Evolutionary conservation across 768 basidiomycete genomes (phyloP), one percentile per base, ranked within the genome.

Genomic region (Scleroderma citrinum): DNA sequence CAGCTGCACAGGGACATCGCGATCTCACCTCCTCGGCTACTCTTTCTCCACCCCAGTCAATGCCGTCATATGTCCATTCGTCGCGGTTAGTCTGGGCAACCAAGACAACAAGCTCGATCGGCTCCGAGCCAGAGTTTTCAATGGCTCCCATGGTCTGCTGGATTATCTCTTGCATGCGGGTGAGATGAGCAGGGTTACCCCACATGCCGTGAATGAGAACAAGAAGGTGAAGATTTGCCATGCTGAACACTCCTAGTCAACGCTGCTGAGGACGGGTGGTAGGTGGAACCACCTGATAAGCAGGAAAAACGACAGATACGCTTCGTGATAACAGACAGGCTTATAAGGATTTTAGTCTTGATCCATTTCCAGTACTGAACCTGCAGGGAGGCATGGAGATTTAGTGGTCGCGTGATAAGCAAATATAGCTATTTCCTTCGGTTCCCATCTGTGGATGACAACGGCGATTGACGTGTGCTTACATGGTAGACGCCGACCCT

Each of bases 1-100:
- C 2, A 14, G 7, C 16, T 29, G 12, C 24, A 21, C 23, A 26
- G 17, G 38, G 38, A 13, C 8, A 21, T 20, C 10, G 24, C 16
- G 11, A 24, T 42, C 40, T 42, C 40, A 88, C 89, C 80, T 93
- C 91, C 52, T 82, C 70, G 3, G 87, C 80, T 31, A 92, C 80
- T 29, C 91, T 74, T 66, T 91, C 87, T 32, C 81, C 85, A 50
- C 87, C 83, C 80, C 87, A 87, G 60, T 92, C 89, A 20, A 92
- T 78, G 1, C 89, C 88, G 55, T 92, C 89, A 56, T 90, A 91
- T 1, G 87, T 89, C 10, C 75, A 76, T 24, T 81, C 76, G 26
- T 80, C 80, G 16, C 70, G 61, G 61, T 89, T 87, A 3, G 83
- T 77, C 56, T 86, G 69, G 3, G 87, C 77, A 0, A 80, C 61